Base-by-base conservation (phyloP, 2,329 filamentous ascomycete species). In the Diplocarpon rosae region DNA sequence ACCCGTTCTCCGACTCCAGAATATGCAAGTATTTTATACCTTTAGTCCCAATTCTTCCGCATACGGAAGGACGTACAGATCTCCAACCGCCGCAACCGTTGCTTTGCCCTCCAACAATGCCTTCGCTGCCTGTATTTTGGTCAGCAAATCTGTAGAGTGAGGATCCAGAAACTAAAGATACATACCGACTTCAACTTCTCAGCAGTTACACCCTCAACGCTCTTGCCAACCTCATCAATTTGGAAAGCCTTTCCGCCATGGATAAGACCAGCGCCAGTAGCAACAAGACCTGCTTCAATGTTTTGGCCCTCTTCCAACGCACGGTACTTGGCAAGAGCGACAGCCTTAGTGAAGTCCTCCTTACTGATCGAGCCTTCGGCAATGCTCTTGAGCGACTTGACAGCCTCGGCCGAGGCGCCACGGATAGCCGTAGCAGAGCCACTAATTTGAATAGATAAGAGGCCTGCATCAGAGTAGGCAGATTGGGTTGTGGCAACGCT, bases 11-110 rank as follows among this genome's bases (percentile, higher is more conserved):
- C 15, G 30, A 32, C 37, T 37, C 43, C 47, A 37, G 35, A 51
- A 46, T 40, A 31, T 46, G 38, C 32, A 38, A 67, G 68, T 40
- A 44, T 37, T 78, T 77, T 93, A 98, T 76, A 95, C 87, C 66
- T 82, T 86, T 63, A 98, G 77, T 59, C 90, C 93, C 65, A 98
- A 74, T 64, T 98, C 92, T 69, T 89, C 85, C 55, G 88, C 92
- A 64, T 83, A 98, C 46, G 92, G 92, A 63, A 98, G 79, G 60
- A 83, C 76, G 67, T 86, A 83, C 59, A 98, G 76, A 65, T 98
- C 92, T 66, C 92, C 92, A 52, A 96, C 88, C 47, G 86, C 75
- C 51, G 87, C 83, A 52, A 95, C 85, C 43, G 86, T 83, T 41
- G 90, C 89, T 76, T 89, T 96, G 67, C 79, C 80, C 56, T 89